Evolutionary conservation across 495 filamentous ascomycete genomes (phyloP).

Genomic region (Penicillium malachiteum): DNA sequence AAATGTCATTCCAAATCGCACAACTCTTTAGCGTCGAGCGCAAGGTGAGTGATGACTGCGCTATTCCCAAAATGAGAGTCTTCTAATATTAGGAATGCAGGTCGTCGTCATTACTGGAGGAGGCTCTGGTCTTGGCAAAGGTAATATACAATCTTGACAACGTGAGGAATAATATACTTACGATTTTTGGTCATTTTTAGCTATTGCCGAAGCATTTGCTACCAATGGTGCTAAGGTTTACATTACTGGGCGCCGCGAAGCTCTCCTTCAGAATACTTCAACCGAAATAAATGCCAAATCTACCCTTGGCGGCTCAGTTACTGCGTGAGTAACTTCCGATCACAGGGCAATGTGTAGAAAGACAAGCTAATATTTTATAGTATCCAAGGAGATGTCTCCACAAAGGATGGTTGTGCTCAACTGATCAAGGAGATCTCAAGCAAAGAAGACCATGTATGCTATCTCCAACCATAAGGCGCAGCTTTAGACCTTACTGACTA

Average conservation of each 20-base stretch:
- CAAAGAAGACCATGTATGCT: conserved; percentile 5
- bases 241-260: conserved; percentile 48
- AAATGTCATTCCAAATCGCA: too few species aligned
- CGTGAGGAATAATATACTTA: too few species aligned
- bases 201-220: conserved; percentile 31
- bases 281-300: conserved; percentile 5
- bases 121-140: conserved; percentile 13
- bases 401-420: conserved; percentile 13
- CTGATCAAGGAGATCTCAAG: conserved; percentile 10
- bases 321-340: background rate
- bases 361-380: background rate
- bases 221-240: conserved; percentile 54
- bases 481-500: too few species aligned
- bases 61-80: too few species aligned
- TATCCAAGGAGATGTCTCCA: conserved; percentile 12
- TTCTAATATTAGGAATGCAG: conserved; percentile 9
- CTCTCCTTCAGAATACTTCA: conserved; percentile 47
- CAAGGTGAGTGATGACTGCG: too few species aligned
- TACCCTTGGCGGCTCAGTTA: conserved; percentile 1
- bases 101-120: conserved; percentile 55
- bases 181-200: background rate
- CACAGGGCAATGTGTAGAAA: background rate
- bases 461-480: too few species aligned
- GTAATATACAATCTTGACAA: too few species aligned
- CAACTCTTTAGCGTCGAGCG: too few species aligned